Conservation (phyloP, 2,329 filamentous ascomycete species). For the Monilinia aucupariae region DNA sequence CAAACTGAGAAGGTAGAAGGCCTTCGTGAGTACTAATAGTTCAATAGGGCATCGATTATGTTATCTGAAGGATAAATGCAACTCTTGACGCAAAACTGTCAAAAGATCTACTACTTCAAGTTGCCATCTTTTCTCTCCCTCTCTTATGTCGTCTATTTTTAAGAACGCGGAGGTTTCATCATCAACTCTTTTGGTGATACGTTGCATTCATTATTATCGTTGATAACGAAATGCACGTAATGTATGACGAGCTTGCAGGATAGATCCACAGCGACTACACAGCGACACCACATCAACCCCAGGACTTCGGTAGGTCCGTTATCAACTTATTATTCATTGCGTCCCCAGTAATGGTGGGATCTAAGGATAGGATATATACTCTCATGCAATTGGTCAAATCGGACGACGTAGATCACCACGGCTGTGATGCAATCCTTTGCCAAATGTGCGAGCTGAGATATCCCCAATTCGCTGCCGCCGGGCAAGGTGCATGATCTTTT, state of each 20-base stretch:
- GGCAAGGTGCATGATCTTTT: neutral
- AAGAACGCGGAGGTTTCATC: neutral
- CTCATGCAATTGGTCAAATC: neutral
- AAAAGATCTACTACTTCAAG: neutral
- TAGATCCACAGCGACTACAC: neutral
- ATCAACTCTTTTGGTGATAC: neutral
- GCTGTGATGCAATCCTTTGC: constrained; percentile 1
- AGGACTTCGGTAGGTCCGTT: neutral
- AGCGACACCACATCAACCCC: neutral
- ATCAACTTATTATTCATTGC: neutral
- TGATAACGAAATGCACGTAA: constrained; percentile 10
- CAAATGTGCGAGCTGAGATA: neutral
- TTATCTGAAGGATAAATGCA: neutral
- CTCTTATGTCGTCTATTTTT: neutral
- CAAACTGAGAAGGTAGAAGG: neutral
- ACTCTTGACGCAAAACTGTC: neutral
- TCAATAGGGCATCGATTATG: neutral
- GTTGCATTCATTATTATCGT: neutral
- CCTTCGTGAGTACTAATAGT: neutral
- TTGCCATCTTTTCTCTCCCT: neutral
- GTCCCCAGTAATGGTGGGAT: neutral
- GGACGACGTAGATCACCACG: neutral
- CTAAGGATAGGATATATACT: neutral
- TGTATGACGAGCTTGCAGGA: constrained; percentile 8
- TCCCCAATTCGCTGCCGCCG: too few species aligned